Conservation (phyloP, 768 basidiomycete genomes). For the Rhizopogon rudus region DNA sequence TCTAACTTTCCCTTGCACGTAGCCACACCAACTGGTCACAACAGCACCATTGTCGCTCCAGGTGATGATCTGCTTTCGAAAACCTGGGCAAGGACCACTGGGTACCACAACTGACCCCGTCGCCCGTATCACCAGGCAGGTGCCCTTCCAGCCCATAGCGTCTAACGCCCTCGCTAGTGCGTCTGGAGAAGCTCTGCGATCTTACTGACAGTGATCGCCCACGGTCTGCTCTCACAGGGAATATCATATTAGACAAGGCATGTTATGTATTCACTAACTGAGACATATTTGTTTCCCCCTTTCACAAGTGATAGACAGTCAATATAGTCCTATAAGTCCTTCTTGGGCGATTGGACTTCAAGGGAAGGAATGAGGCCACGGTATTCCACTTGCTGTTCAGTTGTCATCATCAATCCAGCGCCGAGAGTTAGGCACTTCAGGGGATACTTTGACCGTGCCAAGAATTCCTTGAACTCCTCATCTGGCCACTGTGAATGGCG, state of each 20-base stretch:
- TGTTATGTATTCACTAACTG: too few species aligned
- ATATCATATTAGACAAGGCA: too few species aligned
- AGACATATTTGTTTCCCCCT: too few species aligned
- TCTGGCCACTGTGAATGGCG: constrained; percentile 4
- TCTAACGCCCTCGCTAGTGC: constrained; percentile 78
- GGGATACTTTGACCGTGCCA: constrained; percentile 14
- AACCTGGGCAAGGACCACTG: constrained; percentile 84
- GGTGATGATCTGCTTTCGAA: constrained; percentile 79
- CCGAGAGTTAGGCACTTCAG: constrained; percentile 14
- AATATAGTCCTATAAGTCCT: too few species aligned
- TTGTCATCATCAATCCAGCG: constrained; percentile 8
- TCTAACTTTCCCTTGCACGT: constrained; percentile 91
- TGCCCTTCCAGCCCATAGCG: constrained; percentile 91
- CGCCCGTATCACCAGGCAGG: constrained; percentile 84
- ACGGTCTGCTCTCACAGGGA: too few species aligned
- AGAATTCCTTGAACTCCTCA: constrained; percentile 10
- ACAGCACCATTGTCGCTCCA: constrained; percentile 86
- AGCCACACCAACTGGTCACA: constrained; percentile 92
- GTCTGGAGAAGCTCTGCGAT: constrained; percentile 91
- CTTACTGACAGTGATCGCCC: constrained; percentile 25
- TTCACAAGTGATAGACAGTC: too few species aligned
- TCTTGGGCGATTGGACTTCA: too few species aligned
- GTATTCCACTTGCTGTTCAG: constrained; percentile 11
- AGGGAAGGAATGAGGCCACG: constrained; percentile 13
- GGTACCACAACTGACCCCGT: constrained; percentile 78